A percentile compares a stretch with the other conserved stretches of the same genome.
Evolutionary conservation across 192 early-diverging fungal genomes (phyloP).

Genomic region (Backusella liffmaniae): DNA sequence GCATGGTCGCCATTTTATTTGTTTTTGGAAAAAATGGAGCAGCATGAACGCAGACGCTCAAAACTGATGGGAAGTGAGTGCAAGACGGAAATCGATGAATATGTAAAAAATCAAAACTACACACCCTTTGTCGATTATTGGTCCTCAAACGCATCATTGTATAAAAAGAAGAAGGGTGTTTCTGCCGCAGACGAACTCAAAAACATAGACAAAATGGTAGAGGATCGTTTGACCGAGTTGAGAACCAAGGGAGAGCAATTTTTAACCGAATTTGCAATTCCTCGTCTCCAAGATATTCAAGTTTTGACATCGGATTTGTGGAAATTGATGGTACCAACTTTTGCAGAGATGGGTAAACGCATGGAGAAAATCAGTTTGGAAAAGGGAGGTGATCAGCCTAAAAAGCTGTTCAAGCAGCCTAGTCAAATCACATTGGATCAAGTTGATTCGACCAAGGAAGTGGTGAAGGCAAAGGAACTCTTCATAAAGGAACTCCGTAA

Average conservation of each 20-base stretch:
- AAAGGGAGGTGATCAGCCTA: neutral
- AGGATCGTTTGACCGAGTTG: neutral
- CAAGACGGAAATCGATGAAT: conserved; percentile 18
- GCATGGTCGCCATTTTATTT: conserved; percentile 63
- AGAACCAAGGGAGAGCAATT: neutral
- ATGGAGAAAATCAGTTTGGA: neutral
- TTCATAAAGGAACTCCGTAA: conserved; percentile 44
- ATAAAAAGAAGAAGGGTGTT: conserved; percentile 13
- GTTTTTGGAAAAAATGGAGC: conserved; percentile 19
- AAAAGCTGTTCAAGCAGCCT: neutral
- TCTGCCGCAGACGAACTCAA: neutral
- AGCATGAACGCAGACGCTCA: conserved; percentile 19
- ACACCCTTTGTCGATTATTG: conserved; percentile 55
- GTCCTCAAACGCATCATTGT: conserved; percentile 6
- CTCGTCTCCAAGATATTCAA: neutral
- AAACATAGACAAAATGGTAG: neutral
- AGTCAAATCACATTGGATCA: conserved; percentile 6
- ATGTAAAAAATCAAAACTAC: conserved; percentile 19
- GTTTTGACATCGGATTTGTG: neutral
- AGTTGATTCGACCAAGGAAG: conserved; percentile 21
- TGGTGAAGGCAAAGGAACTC: neutral
- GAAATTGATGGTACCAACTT: neutral
- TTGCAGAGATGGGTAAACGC: neutral
- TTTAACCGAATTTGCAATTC: neutral
- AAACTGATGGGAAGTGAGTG: conserved; percentile 31